Conservation (phyloP, 495 filamentous ascomycete genomes). For the Talaromyces thailandensis region DNA sequence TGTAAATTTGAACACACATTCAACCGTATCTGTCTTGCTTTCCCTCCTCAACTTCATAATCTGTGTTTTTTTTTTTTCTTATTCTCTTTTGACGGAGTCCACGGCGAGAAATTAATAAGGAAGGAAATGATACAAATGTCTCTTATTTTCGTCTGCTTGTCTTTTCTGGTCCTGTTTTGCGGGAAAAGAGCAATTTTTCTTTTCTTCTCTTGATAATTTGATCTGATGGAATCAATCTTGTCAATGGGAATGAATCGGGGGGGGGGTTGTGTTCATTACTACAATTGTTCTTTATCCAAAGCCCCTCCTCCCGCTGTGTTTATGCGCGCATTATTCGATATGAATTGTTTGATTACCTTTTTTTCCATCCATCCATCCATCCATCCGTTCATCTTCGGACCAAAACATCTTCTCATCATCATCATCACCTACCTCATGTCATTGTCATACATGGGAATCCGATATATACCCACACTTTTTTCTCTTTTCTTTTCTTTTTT, state of each 20-base stretch:
- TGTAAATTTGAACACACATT: conserved; percentile 17
- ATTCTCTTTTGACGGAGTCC: neutral
- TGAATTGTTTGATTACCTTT: neutral
- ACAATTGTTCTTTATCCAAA: neutral
- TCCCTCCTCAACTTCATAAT: neutral
- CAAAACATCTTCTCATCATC: neutral
- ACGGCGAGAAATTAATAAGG: conserved; percentile 1
- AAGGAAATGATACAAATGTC: conserved; percentile 3
- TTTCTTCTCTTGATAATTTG: neutral
- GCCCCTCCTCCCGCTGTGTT: neutral
- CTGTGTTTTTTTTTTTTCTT: neutral
- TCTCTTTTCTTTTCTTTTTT: conserved; percentile 11
- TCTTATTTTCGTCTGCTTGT: neutral
- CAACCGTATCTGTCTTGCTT: neutral
- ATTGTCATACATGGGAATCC: neutral
- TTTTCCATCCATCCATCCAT: neutral
- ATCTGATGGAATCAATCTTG: neutral
- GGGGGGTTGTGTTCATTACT: neutral
- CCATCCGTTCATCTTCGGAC: too few species aligned
- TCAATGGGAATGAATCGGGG: too few species aligned
- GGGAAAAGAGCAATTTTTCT: neutral
- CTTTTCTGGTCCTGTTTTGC: neutral
- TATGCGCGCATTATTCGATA: neutral
- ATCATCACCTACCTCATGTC: neutral
- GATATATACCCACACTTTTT: neutral